Evolutionary conservation across 768 basidiomycete genomes (phyloP).

Genomic region (Hygrophorus pudorinus): DNA sequence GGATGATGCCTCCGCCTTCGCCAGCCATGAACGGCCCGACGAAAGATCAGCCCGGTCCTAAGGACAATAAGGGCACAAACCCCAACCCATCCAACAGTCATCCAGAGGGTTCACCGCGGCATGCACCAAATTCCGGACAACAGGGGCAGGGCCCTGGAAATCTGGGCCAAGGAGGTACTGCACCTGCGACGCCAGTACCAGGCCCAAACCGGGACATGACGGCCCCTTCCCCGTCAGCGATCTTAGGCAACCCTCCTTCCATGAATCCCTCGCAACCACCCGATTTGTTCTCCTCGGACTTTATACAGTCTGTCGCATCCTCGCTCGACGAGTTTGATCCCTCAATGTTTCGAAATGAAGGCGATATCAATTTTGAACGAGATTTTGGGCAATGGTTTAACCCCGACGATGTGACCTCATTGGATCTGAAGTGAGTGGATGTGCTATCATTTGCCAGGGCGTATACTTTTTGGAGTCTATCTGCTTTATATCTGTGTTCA

Average conservation of each 20-base stretch:
- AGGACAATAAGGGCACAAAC: slow-evolving; percentile 19
- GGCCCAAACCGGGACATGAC: slow-evolving; percentile 11
- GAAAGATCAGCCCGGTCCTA: slow-evolving; percentile 15
- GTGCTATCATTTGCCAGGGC: not conserved
- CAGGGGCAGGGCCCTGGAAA: not conserved
- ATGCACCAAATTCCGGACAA: slow-evolving; percentile 19
- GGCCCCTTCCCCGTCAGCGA: slow-evolving; percentile 20
- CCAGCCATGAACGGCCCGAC: slow-evolving; percentile 28
- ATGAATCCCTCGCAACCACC: not conserved
- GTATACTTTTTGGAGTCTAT: not conserved
- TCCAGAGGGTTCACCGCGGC: slow-evolving; percentile 33
- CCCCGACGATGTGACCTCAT: slow-evolving; percentile 31
- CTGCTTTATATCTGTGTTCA: not conserved
- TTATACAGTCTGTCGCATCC: slow-evolving; percentile 33
- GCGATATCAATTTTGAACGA: too few relatives aligned
- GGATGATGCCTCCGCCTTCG: slow-evolving; percentile 46
- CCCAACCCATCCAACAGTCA: slow-evolving; percentile 20
- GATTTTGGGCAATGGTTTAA: slow-evolving; percentile 17
- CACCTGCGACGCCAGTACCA: slow-evolving; percentile 21
- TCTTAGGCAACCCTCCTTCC: slow-evolving; percentile 13
- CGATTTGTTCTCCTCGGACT: slow-evolving; percentile 24
- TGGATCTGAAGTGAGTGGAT: slow-evolving; percentile 22
- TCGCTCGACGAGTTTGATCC: slow-evolving; percentile 33
- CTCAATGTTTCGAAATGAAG: slow-evolving; percentile 30
- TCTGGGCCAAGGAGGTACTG: slow-evolving; percentile 11